Conservation (phyloP, 2,329 filamentous ascomycete species). For the Nothomitra cinnamomea region DNA sequence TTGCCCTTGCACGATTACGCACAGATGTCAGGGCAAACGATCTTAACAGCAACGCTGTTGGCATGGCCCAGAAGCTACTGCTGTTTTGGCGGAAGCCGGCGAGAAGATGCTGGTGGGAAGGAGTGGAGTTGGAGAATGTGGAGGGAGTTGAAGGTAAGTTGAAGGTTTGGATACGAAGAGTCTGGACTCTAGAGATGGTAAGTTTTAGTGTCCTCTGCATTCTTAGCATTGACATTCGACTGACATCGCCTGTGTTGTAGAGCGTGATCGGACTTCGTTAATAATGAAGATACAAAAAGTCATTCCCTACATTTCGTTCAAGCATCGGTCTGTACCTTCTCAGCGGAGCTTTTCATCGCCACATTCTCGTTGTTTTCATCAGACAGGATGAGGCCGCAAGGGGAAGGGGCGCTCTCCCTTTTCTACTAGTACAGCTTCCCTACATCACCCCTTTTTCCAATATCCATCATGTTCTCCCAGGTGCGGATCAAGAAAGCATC, state of each 20-base stretch:
- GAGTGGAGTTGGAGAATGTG: conserved; percentile 75
- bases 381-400: background rate
- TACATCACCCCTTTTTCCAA: too few species aligned
- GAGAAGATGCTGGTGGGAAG: conserved; percentile 96
- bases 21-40: conserved; percentile 75
- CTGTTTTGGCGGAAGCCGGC: conserved; percentile 98
- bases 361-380: too few species aligned
- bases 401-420: background rate
- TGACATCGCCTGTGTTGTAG: conserved; percentile 17
- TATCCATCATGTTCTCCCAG: too few species aligned
- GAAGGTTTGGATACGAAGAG: conserved; percentile 95
- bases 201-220: conserved; percentile 14
- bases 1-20: conserved; percentile 79
- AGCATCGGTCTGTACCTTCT: too few species aligned
- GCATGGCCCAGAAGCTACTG: conserved; percentile 95
- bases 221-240: conserved; percentile 9
- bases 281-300: conserved; percentile 10
- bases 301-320: background rate
- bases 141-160: conserved; percentile 81
- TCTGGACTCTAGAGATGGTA: conserved; percentile 96
- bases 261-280: conserved; percentile 74
- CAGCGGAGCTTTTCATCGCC: too few species aligned
- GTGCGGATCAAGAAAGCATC: too few species aligned
- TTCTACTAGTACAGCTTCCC: too few species aligned
- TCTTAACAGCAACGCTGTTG: conserved; percentile 61